A percentile compares a stretch with the other conserved stretches of the same genome.
Conservation (phyloP, 2,329 filamentous ascomycete species). For the Tolypocladium nubicola region DNA sequence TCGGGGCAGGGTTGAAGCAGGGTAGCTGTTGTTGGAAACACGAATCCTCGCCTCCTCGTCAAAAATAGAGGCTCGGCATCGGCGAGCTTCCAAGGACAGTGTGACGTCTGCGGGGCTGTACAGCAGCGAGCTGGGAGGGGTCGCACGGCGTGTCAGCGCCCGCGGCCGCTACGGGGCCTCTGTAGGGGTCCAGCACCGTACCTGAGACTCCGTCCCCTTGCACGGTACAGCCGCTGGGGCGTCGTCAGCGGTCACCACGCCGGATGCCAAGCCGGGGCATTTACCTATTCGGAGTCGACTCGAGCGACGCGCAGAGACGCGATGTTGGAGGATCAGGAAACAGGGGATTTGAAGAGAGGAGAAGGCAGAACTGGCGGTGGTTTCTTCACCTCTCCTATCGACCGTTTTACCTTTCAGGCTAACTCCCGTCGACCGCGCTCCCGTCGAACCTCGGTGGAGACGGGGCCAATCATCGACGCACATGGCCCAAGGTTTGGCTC, state of each 20-base stretch:
- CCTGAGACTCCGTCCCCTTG: not conserved
- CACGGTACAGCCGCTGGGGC: not conserved
- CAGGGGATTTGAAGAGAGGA: not conserved
- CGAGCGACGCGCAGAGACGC: not conserved
- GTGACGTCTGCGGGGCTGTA: not conserved
- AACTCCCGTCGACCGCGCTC: not conserved
- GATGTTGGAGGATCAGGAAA: not conserved
- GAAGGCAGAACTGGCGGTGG: not conserved
- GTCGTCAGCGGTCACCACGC: not conserved
- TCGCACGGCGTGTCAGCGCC: not conserved
- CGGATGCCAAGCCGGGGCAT: not conserved
- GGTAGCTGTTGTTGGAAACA: not conserved
- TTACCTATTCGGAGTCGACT: not conserved
- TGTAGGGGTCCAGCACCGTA: not conserved
- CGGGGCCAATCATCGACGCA: conserved; percentile 13
- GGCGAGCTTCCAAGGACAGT: not conserved
- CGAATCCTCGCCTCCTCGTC: not conserved
- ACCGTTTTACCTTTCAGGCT: not conserved
- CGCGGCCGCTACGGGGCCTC: not conserved
- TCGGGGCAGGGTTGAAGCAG: not conserved
- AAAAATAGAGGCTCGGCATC: not conserved
- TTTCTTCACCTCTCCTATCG: not conserved
- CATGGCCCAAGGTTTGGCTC: conserved; percentile 14
- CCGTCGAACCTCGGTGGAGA: not conserved
- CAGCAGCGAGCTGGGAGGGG: not conserved